phyloP scores from a whole-genome alignment of 1,284 basidiomycete genomes.

The Neonothopanus nambi region DNA sequence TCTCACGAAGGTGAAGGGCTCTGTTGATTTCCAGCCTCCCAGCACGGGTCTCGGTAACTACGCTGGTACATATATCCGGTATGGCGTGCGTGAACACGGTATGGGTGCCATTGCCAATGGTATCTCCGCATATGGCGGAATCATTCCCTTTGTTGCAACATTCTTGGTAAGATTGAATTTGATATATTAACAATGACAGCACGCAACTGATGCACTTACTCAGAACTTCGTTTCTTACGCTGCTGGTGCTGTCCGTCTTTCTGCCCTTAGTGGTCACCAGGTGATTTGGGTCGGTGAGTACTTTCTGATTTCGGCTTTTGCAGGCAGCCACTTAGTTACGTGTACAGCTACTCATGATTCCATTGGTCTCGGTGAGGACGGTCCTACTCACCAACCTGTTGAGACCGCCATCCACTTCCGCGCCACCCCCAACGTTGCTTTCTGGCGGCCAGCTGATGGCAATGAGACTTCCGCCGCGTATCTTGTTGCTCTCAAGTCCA shows the following conservation, averaged over 20 bases:
- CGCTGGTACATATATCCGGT: slow-evolving; percentile 89
- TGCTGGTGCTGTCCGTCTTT: slow-evolving; percentile 88
- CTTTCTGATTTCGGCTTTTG: slow-evolving; percentile 16
- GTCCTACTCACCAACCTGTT: slow-evolving; percentile 94
- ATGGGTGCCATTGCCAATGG: slow-evolving; percentile 97
- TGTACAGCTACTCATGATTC: slow-evolving; percentile 81
- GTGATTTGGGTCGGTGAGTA: slow-evolving; percentile 89
- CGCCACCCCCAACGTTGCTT: slow-evolving; percentile 86
- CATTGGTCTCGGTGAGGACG: slow-evolving; percentile 93
- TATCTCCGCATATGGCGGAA: slow-evolving; percentile 81
- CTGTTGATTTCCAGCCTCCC: slow-evolving; percentile 90
- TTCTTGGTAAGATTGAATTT: slow-evolving; percentile 64
- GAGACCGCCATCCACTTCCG: slow-evolving; percentile 89
- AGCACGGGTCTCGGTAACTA: slow-evolving; percentile 84
- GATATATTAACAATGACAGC: not conserved
- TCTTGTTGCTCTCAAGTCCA: slow-evolving; percentile 74
- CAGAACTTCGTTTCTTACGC: slow-evolving; percentile 95
- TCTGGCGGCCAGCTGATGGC: slow-evolving; percentile 93
- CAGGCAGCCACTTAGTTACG: not conserved
- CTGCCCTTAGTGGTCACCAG: slow-evolving; percentile 86
- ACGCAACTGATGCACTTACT: slow-evolving; percentile 13
- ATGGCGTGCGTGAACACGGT: slow-evolving; percentile 93
- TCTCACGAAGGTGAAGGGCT: slow-evolving; percentile 82
- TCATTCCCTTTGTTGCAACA: slow-evolving; percentile 85
- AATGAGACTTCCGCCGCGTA: slow-evolving; percentile 95